Base-by-base conservation (phyloP, 371 early-diverging fungal genomes). In the Rhizopus arrhizus region DNA sequence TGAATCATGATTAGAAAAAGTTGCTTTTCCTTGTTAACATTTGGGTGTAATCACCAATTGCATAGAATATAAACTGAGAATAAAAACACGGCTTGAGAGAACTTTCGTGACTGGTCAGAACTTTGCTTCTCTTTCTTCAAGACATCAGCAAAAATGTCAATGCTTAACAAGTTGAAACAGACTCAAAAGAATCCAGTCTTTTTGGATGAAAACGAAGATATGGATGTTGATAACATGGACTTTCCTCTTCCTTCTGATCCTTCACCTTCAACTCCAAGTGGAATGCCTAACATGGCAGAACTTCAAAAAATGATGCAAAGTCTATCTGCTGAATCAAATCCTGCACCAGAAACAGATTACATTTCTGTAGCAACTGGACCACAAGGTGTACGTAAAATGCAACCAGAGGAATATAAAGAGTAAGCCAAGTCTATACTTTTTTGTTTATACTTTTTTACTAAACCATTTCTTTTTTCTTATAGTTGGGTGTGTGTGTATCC, bases 401-500 rank as follows among this genome's bases (percentile, higher is more conserved):
- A 64, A 42, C 77, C 80, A 36, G 69, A 76, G 7, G 69, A 74
- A 36, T 80, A 76, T 48, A 80, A 72, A 62, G 62, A 65, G 72
- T 72, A 65, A 62, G 8, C 57, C 35, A 22, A 31, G 4, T 36
- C 47, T 28, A 15, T 0, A 3, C 15, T 31, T 11, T 46, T 4
- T 29, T 38, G 16, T 32, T 43, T 32, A 33, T 33, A n/a, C 34
- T 35, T 4, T 53, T 31, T n/a, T 52, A 43, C 16, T n/a, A 6
- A 43, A n/a, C 11, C 43, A 43, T 43, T n/a, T 43, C 9, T 66
- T 53, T 53, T 22, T 22, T 22, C 22, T 22, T 36, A 15, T 58
- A 85, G 82, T 55, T 89, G 88, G 88, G 80, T 85, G 32, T 80
- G 77, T 41, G 67, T 88, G 0, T 89, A 89, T 71, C 90, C 90